Base-by-base conservation (phyloP, 495 filamentous ascomycete genomes). In the Symbiotaphrina buchneri region DNA sequence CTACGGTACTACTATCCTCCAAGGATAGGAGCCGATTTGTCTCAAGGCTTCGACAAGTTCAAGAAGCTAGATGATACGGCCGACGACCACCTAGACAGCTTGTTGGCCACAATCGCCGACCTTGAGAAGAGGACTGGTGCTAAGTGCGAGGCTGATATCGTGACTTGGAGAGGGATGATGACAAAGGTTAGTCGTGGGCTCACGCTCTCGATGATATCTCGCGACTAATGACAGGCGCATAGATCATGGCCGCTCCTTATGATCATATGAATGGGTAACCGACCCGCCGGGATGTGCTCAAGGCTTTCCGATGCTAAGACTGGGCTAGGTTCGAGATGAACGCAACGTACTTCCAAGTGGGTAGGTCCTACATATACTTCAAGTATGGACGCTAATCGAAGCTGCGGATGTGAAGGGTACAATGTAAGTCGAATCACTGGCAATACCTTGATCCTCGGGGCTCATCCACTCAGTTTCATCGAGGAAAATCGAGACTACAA, bases 151-250 rank as follows among this genome's bases (percentile, higher is more conserved):
- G 71, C 73, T 6, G 74, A 93, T 37, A 46, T 99, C 27, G 63
- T 95, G 28, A 94, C 85, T 0, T 99, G 85, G 85, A 58, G 87
- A 42, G 87, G 87, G 14, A 94, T 99, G 81, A 80, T 99, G 77
- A 95, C 87, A 34, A 99, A 94, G 63, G 79, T 79, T 41, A 23
- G 51, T 3, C 28, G 6, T 26, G 11, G 18, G 19, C 15, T 31
- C 17, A 23, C 10, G 16, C 21, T 27, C 10, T 19, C 15, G 30
- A 15, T 21, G 11, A 4, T 42, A 13, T 28, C 14, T 14, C 19
- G 17, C n/a, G 17, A 21, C 20, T 27, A 18, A 28, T 40, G 18
- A 35, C 37, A n/a, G 5, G 3, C n/a, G 8, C 21, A 21, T 39
- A 91, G 80, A 83, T 97, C 34, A 67, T 95, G 67, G 64, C 74